Conservation (phyloP, 257 asterid species). For the Striga asiatica region DNA sequence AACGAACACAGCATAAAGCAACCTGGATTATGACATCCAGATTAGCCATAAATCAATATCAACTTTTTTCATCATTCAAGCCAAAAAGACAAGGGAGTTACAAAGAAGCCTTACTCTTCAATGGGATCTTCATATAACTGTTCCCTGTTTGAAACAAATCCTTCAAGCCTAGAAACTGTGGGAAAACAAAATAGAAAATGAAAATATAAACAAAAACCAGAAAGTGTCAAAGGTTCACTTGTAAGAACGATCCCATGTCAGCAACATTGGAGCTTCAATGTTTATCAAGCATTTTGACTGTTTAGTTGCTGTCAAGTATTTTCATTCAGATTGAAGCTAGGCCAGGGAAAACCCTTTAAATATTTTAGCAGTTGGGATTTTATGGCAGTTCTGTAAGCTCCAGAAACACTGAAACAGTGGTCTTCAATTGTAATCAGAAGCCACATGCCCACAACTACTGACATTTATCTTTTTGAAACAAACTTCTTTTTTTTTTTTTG, state of each 20-base stretch:
- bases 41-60: constrained; percentile 18
- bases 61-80: constrained; percentile 14
- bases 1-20: constrained; percentile 99
- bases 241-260: not conserved
- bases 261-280: not conserved
- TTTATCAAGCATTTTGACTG: not conserved
- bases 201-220: too few relatives aligned
- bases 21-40: constrained; percentile 41
- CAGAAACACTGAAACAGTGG: not conserved
- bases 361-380: not conserved
- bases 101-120: constrained; percentile 69
- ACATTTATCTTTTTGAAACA: too few relatives aligned
- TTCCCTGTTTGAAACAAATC: constrained; percentile 98
- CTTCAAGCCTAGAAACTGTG: constrained; percentile 99
- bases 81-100: constrained; percentile 10
- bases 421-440: too few relatives aligned
- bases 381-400: not conserved
- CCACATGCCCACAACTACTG: too few relatives aligned
- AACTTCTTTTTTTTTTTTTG: too few relatives aligned
- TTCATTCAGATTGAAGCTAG: not conserved
- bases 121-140: constrained; percentile 98
- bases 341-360: not conserved
- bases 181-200: too few relatives aligned
- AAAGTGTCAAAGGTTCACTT: constrained; percentile 14
- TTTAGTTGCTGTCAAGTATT: not conserved